Evolutionary conservation across 2,329 filamentous ascomycete genomes (phyloP).

Genomic region (Claviceps maximensis): DNA sequence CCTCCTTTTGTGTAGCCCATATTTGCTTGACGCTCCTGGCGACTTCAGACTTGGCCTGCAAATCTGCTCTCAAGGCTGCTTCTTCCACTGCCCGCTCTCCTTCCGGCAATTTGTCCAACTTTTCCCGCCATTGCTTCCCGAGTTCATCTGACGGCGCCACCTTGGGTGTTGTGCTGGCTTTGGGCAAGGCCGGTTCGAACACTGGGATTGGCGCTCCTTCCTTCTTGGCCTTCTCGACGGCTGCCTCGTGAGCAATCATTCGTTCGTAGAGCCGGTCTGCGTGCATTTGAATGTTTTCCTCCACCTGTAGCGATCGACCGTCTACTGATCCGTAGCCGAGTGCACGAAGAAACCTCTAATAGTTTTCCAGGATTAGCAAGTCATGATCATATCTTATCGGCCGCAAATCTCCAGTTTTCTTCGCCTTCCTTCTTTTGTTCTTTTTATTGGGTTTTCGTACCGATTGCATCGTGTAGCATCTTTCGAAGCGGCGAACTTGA

Average conservation of each 20-base stretch:
- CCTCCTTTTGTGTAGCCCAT: conserved; percentile 42
- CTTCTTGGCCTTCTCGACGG: conserved; percentile 55
- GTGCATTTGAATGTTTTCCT: conserved; percentile 91
- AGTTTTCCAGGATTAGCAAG: background rate
- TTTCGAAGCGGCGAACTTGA: conserved; percentile 65
- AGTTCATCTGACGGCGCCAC: conserved; percentile 29
- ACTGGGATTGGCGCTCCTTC: conserved; percentile 44
- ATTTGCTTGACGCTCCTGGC: conserved; percentile 40
- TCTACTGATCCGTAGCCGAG: conserved; percentile 68
- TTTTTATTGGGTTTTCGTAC: conserved; percentile 26
- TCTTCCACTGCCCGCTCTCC: conserved; percentile 49
- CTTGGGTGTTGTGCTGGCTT: conserved; percentile 10
- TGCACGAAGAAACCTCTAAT: conserved; percentile 67
- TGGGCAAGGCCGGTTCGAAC: conserved; percentile 43
- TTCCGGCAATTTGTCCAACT: conserved; percentile 43
- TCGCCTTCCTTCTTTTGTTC: background rate
- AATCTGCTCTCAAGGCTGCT: conserved; percentile 49
- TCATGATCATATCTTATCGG: too few relatives aligned
- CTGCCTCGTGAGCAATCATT: conserved; percentile 70
- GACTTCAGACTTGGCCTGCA: conserved; percentile 46
- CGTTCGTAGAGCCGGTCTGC: conserved; percentile 81
- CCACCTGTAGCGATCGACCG: conserved; percentile 50
- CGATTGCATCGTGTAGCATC: conserved; percentile 81
- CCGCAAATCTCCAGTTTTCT: too few relatives aligned
- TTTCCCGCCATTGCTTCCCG: conserved; percentile 37